These are phyloP conservation scores for Pestalotiopsis sp. DNA, from an alignment of 2,329 filamentous ascomycete genomes.

Conservation along the genomic window DNA sequence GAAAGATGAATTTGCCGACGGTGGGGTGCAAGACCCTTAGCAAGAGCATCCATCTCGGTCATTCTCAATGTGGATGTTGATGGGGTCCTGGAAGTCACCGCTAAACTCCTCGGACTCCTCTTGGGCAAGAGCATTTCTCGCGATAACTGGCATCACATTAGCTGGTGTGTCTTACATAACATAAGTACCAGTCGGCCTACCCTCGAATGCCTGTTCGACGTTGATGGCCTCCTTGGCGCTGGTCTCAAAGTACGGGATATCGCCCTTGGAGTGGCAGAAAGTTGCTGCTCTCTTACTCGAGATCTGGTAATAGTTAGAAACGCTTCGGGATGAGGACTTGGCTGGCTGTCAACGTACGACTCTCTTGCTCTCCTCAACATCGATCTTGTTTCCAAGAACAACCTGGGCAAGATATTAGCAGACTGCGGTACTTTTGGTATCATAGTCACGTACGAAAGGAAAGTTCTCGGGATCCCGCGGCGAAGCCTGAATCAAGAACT, in stretches of 20 bases:
- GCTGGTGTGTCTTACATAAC: neutral
- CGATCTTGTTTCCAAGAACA: slow-evolving; percentile 98
- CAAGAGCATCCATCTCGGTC: slow-evolving; percentile 92
- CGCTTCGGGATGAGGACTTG: slow-evolving; percentile 11
- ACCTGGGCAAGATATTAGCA: slow-evolving; percentile 53
- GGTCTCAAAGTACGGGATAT: slow-evolving; percentile 98
- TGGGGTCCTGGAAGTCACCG: slow-evolving; percentile 95
- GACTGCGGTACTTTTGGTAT: too few relatives aligned
- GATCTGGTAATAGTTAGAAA: slow-evolving; percentile 55
- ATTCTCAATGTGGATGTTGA: slow-evolving; percentile 96
- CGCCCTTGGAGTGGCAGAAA: slow-evolving; percentile 96
- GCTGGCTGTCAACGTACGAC: slow-evolving; percentile 58
- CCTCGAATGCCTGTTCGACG: slow-evolving; percentile 80
- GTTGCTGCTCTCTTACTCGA: slow-evolving; percentile 95
- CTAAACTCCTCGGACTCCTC: slow-evolving; percentile 98
- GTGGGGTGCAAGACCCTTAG: slow-evolving; percentile 46
- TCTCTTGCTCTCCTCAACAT: slow-evolving; percentile 96
- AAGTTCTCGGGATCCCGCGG: slow-evolving; percentile 97
- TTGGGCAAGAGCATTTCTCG: slow-evolving; percentile 90
- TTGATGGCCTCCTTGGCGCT: slow-evolving; percentile 99
- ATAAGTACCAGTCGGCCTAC: slow-evolving; percentile 37
- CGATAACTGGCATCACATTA: slow-evolving; percentile 69
- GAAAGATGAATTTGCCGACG: neutral
- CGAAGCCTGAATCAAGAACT: slow-evolving; percentile 96
- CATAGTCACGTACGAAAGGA: slow-evolving; percentile 74